A percentile compares a stretch with the other conserved stretches of the same genome.
phyloP scores from a whole-genome alignment of 192 early-diverging fungal species.

The Spinellus fusiger region DNA sequence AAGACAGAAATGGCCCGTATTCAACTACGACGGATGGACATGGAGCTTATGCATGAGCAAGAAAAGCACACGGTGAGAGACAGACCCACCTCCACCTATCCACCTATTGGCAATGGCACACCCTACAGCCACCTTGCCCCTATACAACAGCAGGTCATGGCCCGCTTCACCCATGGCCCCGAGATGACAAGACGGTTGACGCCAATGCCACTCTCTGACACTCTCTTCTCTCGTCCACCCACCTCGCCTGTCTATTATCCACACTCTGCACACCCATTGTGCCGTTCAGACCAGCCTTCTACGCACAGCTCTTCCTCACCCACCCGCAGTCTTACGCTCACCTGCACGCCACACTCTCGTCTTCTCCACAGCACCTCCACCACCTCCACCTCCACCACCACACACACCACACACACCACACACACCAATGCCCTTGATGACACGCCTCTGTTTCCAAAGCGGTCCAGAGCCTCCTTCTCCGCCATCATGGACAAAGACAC shows the following conservation, averaged over 20 bases:
- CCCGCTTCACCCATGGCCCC: slow-evolving; percentile 9
- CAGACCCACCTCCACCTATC: background rate
- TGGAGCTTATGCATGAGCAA: slow-evolving; percentile 20
- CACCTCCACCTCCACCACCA: background rate
- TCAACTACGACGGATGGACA: slow-evolving; percentile 18
- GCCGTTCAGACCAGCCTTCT: background rate
- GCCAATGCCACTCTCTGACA: slow-evolving; percentile 1
- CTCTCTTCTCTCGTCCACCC: slow-evolving; percentile 1
- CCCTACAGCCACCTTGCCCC: slow-evolving; percentile 10
- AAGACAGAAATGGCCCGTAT: slow-evolving; percentile 19
- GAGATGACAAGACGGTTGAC: background rate
- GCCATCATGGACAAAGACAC: background rate
- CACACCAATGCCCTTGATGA: background rate
- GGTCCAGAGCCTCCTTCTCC: slow-evolving; percentile 3
- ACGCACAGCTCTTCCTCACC: too few species aligned
- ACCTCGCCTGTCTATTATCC: slow-evolving; percentile 7
- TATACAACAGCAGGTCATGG: slow-evolving; percentile 19
- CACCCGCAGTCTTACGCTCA: background rate
- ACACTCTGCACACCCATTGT: slow-evolving; percentile 16
- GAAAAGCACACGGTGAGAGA: slow-evolving; percentile 2
- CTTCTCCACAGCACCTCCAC: background rate
- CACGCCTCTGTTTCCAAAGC: background rate
- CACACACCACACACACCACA: background rate
- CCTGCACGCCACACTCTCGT: background rate
- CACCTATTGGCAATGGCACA: background rate